Percentiles rank a stretch among this genome's conserved stretches.
phyloP scores from a whole-genome alignment of 768 basidiomycete species.

The Erythrobasidium yunnanense region DNA sequence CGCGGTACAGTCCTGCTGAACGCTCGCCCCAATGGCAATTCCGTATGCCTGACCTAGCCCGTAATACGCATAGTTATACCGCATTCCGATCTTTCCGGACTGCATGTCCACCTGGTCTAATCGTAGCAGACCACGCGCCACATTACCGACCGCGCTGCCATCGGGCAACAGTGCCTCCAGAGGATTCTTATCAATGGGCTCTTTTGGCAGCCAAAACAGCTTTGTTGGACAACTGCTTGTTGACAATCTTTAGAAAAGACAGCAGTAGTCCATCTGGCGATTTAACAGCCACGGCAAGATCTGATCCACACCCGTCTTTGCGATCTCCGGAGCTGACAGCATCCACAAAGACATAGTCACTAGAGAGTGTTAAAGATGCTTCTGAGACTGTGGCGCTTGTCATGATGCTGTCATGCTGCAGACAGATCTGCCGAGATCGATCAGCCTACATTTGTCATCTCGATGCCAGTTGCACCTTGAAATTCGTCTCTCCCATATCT shows the following conservation, averaged over 20 bases:
- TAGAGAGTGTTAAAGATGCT: background rate
- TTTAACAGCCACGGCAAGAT: background rate
- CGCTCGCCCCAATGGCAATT: constrained; percentile 17
- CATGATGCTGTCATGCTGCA: background rate
- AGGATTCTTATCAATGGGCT: background rate
- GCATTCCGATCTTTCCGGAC: background rate
- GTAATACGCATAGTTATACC: constrained; percentile 13
- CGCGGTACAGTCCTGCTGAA: constrained; percentile 4
- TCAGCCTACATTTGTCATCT: background rate
- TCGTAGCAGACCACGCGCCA: constrained; percentile 8
- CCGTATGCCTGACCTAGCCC: constrained; percentile 14
- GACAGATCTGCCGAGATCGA: background rate
- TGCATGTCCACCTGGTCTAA: constrained; percentile 12
- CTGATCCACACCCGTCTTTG: background rate
- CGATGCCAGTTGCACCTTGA: background rate
- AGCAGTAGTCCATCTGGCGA: constrained; percentile 1
- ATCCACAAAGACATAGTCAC: background rate
- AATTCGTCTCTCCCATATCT: background rate
- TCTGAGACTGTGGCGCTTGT: background rate
- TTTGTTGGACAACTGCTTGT: constrained; percentile 10
- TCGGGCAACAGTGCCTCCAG: constrained; percentile 5
- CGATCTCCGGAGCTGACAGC: background rate
- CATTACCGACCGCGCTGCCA: background rate
- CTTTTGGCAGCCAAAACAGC: constrained; percentile 8
- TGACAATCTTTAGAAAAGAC: constrained; percentile 8